phyloP scores from a whole-genome alignment of 257 asterid species.

The Solanum rostratum region DNA sequence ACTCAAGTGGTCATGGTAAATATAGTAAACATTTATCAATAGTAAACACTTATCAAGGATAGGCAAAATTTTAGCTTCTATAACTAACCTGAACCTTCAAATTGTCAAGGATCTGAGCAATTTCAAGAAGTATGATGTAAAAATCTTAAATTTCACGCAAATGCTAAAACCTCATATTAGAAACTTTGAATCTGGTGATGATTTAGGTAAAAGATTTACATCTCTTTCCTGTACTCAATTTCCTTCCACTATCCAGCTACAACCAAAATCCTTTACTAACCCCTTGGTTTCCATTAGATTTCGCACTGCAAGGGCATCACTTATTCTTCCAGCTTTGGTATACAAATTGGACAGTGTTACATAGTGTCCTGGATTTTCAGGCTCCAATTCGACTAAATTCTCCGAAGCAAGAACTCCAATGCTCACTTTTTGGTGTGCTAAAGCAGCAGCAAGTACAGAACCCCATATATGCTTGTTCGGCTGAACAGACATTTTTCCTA shows the following conservation, averaged over 20 bases:
- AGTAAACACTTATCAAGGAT: neutral
- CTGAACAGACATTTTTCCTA: conserved; percentile 9
- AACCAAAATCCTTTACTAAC: conserved; percentile 22
- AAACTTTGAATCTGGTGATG: neutral
- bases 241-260: conserved; percentile 15
- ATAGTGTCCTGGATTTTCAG: conserved; percentile 35
- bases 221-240: conserved; percentile 3
- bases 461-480: conserved; percentile 32
- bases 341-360: conserved; percentile 33
- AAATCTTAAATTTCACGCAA: neutral
- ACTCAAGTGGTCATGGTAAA: neutral
- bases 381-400: conserved; percentile 21
- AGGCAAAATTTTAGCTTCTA: neutral
- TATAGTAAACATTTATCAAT: neutral
- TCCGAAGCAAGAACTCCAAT: conserved; percentile 19
- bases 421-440: conserved; percentile 4
- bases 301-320: conserved; percentile 17
- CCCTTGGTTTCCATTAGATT: conserved; percentile 25
- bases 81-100: neutral
- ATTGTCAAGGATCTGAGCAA: neutral
- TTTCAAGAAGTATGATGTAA: neutral
- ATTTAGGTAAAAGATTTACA: neutral
- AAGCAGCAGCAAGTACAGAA: conserved; percentile 23
- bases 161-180: neutral
- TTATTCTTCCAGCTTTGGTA: conserved; percentile 23